Evolutionary conservation across 2,329 filamentous ascomycete species (phyloP), one percentile per base, ranked within the genome.

Genomic region (Fusarium mundagurra): DNA sequence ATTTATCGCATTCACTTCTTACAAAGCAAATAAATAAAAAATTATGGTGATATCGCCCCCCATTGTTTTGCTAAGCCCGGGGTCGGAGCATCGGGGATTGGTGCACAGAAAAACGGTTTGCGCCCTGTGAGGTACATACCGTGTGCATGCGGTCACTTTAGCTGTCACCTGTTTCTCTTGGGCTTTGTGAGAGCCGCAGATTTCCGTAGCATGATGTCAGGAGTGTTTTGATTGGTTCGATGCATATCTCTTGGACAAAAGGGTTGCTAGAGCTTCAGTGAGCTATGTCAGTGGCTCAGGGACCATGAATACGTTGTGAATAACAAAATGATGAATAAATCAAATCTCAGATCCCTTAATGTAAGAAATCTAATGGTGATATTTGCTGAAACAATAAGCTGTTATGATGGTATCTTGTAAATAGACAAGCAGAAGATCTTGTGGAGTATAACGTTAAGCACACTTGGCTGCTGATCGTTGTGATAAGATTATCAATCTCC

Each of bases 191-290:
- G 71, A 74, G 76, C 76, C 75, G 76, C 69, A 58, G 45, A 59
- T 78, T 78, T 67, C 72, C 73, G 76, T 58, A n/a, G 63, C 73
- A 72, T 78, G 69, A 75, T 74, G 68, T 71, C 74, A 77, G 16
- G 13, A 17, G 57, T 0, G 9, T 1, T 60, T 12, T 77, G 47
- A 78, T 78, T 78, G 76, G 76, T 20, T 65, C 20, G 14, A 17
- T 31, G 22, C 36, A 38, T 27, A 59, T 61, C 43, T 31, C 8
- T 33, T 33, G 58, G 63, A 24, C 71, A 66, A 55, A 72, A 69
- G 64, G 69, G 72, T 77, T 58, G 39, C 31, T 31, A 24, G 61
- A 65, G 34, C 34, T 31, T 55, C 33, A n/a, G 24, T 8, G 20
- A 41, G 65, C 63, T 33, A 18, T 74, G 33, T 55, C 34, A 51